Evolutionary conservation across 2,329 filamentous ascomycete genomes (phyloP), one percentile per base, ranked within the genome.

Genomic region (Calonectria crousiana): DNA sequence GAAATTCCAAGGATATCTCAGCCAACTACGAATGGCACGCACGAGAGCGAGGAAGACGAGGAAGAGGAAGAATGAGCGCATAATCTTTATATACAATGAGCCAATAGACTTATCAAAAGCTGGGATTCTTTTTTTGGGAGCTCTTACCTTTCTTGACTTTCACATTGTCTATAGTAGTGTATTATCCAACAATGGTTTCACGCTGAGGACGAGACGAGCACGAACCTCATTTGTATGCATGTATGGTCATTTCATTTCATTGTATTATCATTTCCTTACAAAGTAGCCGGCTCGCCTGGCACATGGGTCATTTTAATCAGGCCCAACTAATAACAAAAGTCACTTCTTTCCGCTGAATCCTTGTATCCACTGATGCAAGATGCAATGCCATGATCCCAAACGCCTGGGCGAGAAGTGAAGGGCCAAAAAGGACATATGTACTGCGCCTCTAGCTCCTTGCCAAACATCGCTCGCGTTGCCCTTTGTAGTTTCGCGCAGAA

Each of bases 1-100:
- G 95, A 98, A 83, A 91, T 98, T 41, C 91, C 94, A 18, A 87
- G 86, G 80, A 78, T 85, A 78, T 79, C 80, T 56, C 84, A 79
- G 74, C 76, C 76, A 23, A 78, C 72, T 69, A 79, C 76, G n/a
- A 85, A 87, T 69, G 86, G 84, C 26, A 80, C 81, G 64, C 80
- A 82, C 36, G 81, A 82, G 62, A 79, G 72, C 38, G 71, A 75
- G 60, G 74, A 67, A 13, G 78, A 76, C 11, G 76, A 78, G 60
- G 72, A 79, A 34, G 73, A 74, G 51, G 72, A 79, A 70, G 78
- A 80, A 74, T 79, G 69, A 74, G 72, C 56, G 64, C 67, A 78
- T 72, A 77, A 79, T 77, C 71, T 72, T 78, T 73, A 78, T 77
- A 78, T 74, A 79, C 73, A 72, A 73, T n/a, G 75, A 74, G 66